Evolutionary conservation across 2,329 filamentous ascomycete species (phyloP), one percentile per base, ranked within the genome.

Genomic region (Didymella lethalis): DNA sequence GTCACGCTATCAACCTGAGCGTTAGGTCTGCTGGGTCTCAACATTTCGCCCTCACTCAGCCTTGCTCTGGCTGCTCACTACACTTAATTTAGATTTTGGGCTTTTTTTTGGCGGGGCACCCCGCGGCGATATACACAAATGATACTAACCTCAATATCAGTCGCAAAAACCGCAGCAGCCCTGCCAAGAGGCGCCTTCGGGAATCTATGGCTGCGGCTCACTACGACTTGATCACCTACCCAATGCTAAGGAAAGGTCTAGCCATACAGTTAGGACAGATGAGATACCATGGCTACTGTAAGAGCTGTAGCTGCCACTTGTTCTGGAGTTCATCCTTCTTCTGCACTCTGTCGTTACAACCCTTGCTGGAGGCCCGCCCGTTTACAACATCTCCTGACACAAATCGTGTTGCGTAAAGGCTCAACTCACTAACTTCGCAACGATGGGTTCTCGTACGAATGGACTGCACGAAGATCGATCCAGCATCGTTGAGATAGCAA

Each of bases 401-500:
- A 25, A 8, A 11, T 1, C n/a, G 10, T 7, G 14, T 6, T 23
- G 14, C 12, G 11, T 16, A 25, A 2, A 25, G 20, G 14, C 3
- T n/a, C 4, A 6, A 29, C 16, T 11, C 0, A 14, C 1, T 23
- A 44, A 1, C 28, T 3, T 40, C 10, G 11, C 28, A 43, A 41
- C 16, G 26, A 59, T 59, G 50, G 34, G 16, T 8, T 10, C 8
- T 2, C 40, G 34, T 18, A 14, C 29, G 18, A 2, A n/a, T 16
- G 26, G 25, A 16, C 2, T 18, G 32, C n/a, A 16, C 2, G 26
- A 61, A 8, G 63, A 74, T 48, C 69, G 62, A 20, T 67, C 65
- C 23, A 57, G 64, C 8, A 62, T 56, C 3, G 60, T 75, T 32
- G 69, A 59, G 31, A 63, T 69, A 25, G 54, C 64, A 34, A 73